Conservation (phyloP, 345 rosid genomes). For the Corymbia maculata region DNA sequence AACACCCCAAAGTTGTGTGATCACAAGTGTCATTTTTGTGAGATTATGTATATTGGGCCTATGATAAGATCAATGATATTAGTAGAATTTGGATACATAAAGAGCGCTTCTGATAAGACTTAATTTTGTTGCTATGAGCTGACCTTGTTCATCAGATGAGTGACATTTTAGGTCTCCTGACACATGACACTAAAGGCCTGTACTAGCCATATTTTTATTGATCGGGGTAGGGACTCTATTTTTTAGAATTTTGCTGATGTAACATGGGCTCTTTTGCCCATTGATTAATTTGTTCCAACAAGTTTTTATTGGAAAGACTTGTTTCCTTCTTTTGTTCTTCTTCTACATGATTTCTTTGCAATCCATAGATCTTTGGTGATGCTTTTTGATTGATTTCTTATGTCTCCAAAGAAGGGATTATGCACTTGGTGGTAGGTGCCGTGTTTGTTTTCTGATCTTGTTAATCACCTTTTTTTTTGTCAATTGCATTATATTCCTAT, state of each 20-base stretch:
- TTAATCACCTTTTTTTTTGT: no score
- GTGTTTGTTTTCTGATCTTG: no score
- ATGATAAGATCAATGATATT: neutral
- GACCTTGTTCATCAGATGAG: neutral
- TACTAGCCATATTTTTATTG: neutral
- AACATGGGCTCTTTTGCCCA: neutral
- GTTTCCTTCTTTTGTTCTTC: neutral
- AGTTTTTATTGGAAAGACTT: neutral
- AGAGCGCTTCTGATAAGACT: neutral
- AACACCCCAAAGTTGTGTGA: neutral
- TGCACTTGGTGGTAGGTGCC: neutral
- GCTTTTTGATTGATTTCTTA: neutral
- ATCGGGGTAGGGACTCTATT: neutral
- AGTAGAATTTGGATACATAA: neutral
- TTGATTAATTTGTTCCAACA: neutral
- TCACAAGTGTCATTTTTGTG: neutral
- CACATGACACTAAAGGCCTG: neutral
- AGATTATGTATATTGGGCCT: neutral
- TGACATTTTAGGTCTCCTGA: neutral
- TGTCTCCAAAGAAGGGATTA: neutral
- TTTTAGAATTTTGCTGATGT: neutral
- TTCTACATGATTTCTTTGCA: neutral
- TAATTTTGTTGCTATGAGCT: neutral
- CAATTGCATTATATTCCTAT: no score
- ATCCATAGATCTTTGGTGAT: neutral